These are phyloP conservation scores for Eucalyptus regnans DNA, from an alignment of 345 rosid genomes.

Conservation along the genomic window DNA sequence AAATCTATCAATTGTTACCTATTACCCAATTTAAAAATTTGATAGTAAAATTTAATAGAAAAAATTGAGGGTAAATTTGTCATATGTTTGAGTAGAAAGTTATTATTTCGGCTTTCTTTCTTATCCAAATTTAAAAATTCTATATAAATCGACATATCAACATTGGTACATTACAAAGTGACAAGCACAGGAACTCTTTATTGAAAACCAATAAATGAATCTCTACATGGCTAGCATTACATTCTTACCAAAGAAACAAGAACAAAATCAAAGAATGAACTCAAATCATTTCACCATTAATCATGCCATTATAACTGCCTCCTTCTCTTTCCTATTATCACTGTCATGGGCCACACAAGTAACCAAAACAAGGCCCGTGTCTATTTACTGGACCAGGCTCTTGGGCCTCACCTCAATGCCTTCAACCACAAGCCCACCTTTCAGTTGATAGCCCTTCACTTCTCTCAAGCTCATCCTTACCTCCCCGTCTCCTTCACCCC, in stretches of 20 bases:
- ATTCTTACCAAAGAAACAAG: background rate
- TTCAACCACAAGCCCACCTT: slow-evolving; percentile 64
- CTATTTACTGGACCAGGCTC: background rate
- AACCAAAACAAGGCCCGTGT: background rate
- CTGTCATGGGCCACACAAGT: background rate
- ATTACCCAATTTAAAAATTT: accelerated
- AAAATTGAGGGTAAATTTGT: accelerated
- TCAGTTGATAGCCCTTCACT: slow-evolving; percentile 55
- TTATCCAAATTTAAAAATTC: background rate
- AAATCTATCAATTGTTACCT: accelerated
- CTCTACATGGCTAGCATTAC: background rate
- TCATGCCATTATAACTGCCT: background rate
- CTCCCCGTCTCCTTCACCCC: slow-evolving; percentile 1
- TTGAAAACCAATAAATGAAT: background rate
- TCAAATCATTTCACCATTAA: background rate
- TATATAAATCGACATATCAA: background rate
- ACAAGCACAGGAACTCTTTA: background rate
- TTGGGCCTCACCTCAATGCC: slow-evolving; percentile 76
- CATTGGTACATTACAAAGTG: background rate
- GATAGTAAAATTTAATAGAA: accelerated
- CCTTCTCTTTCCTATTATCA: background rate
- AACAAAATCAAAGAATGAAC: background rate
- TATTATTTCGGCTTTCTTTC: background rate
- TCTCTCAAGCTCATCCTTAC: slow-evolving; percentile 54
- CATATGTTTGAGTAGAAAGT: background rate